Evolutionary conservation across 345 rosid species (phyloP), one percentile per base, ranked within the genome.

Genomic region (Physaria fendleri): DNA sequence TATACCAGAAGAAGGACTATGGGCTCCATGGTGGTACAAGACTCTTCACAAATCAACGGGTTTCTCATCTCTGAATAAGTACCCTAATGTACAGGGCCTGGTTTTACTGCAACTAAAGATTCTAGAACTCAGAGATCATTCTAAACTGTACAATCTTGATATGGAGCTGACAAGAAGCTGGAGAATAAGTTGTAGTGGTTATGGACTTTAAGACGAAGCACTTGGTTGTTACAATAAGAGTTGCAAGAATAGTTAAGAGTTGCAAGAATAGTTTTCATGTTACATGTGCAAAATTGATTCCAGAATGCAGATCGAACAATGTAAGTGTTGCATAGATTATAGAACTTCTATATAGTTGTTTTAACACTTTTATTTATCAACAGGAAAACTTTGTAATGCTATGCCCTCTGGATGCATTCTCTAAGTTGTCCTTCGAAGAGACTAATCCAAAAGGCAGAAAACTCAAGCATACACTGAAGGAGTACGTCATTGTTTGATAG

Each of bases 11-110:
- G 95, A 90, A 62, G 97, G 97, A 44, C 8, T 85, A 27, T 87
- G 97, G 95, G 93, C 90, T 10, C 80, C 87, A 42, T 81, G 87
- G 97, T 83, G 97, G 95, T 90, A 90, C 58, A 64, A 72, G 62
- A 76, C 81, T 48, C 76, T 80, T 30, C 90, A 81, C 44, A 63
- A 79, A 61, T 84, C 95, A 13, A 82, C 87, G 8, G 17, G 82
- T 60, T 87, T 84, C 39, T 51, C 57, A 4, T 65, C 79, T 52
- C 59, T 75, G 4, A 65, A 67, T 61, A 83, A 81, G 49, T 85
- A 76, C 80, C 79, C 93, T 53, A 53, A 9, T 67, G 97, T 90
- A 81, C 13, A 25, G 68, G 13, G 14, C n/a, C 13, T 0, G 3
- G 7, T 21, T 24, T 53, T 43, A 11, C 25, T 23, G 40, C 9